Conservation (phyloP, 768 basidiomycete species). For the Tricholoma sp. region DNA sequence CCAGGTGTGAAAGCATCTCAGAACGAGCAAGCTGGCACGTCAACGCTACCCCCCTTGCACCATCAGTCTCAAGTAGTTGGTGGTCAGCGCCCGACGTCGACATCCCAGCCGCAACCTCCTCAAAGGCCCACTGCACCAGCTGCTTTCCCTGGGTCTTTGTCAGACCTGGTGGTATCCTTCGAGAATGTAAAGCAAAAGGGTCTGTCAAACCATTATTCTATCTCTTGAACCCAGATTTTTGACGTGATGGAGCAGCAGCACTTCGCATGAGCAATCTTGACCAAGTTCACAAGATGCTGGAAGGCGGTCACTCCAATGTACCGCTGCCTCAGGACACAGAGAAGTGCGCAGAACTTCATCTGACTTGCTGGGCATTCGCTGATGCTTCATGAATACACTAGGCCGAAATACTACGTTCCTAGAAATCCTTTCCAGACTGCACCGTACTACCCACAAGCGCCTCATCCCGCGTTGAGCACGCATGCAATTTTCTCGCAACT, state of each 20-base stretch:
- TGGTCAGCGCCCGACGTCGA: slow-evolving; percentile 51
- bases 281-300: slow-evolving; percentile 89
- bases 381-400: slow-evolving; percentile 25
- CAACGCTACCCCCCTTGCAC: slow-evolving; percentile 16
- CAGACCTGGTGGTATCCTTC: slow-evolving; percentile 91
- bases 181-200: slow-evolving; percentile 97
- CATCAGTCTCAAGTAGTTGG: slow-evolving; percentile 35
- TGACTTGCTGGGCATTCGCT: slow-evolving; percentile 3
- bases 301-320: slow-evolving; percentile 82
- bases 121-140: slow-evolving; percentile 32
- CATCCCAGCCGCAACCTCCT: slow-evolving; percentile 39
- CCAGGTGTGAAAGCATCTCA: slow-evolving; percentile 61
- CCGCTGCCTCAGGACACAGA: slow-evolving; percentile 95
- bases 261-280: slow-evolving; percentile 83
- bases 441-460: slow-evolving; percentile 89
- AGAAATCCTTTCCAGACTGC: slow-evolving; percentile 90
- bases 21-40: slow-evolving; percentile 34
- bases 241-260: slow-evolving; percentile 41
- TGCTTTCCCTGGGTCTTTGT: slow-evolving; percentile 79
- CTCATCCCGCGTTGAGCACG: slow-evolving; percentile 74
- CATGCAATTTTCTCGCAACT: slow-evolving; percentile 84
- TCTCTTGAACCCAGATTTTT: neutral
- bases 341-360: slow-evolving; percentile 56
- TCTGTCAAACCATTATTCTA: slow-evolving; percentile 24
- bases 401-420: slow-evolving; percentile 96